Evolutionary conservation across 257 asterid species (phyloP), one percentile per base, ranked within the genome.

Genomic region (Nicotiana noctiflora): DNA sequence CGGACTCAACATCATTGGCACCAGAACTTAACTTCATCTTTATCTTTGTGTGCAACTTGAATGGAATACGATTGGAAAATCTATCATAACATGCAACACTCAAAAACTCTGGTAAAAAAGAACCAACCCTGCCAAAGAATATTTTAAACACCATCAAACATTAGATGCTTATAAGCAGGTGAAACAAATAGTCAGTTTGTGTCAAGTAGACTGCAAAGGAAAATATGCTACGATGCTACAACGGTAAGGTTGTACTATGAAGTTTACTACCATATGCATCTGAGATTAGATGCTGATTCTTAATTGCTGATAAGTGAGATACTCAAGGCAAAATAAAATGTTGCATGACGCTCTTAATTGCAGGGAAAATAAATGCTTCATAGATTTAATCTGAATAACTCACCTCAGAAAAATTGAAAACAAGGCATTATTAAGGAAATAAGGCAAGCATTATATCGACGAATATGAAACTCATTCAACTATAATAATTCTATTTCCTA

Each of bases 121-220:
- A 82, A 40, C 92, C 97, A 81, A 88, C 87, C 88, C 97, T 89
- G 92, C 81, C 67, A 78, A 87, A 49, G 78, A 46, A 46, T 49
- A 79, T 40, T n/a, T 62, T 61, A 52, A 34, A 77, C 31, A 37
- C 40, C 4, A 34, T 9, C 27, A 80, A 10, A 34, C 9, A 2
- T 2, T 51, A 23, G 21, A 46, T 72, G 21, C 60, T 23, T 46
- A 72, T 23, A 46, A 46, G 25, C 40, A 21, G 23, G 78, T 72
- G 61, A 13, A 23, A 72, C 60, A 23, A 72, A 23, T 72, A 0
- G 78, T 14, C 78, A 46, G 75, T n/a, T 79, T 49, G 25, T 25
- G 63, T 62, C 8, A 8, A 29, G 8, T 40, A 40, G 46, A 40
- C 46, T 8, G 46, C 0, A 40, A 40, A 8, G 11, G 10, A 40